A percentile compares a stretch with the other conserved stretches of the same genome.
These are phyloP conservation scores for Ceratocystis harringtonii DNA, from an alignment of 2,329 filamentous ascomycete genomes.

Conservation along the genomic window DNA sequence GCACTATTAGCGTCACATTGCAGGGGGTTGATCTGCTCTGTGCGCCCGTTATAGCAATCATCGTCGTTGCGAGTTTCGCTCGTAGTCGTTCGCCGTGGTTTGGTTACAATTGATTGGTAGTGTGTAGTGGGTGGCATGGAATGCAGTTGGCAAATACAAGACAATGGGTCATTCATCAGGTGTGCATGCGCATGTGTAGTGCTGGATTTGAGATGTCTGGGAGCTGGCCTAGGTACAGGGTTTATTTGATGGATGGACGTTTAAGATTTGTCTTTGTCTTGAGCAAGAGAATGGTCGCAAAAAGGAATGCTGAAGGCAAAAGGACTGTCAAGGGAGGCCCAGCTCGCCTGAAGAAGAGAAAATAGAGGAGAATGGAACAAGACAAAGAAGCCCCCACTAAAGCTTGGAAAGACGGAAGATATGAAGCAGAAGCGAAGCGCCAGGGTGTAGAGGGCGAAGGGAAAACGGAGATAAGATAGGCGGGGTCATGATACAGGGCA, in stretches of 20 bases:
- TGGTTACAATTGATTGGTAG: neutral
- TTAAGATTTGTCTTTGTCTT: neutral
- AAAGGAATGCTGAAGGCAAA: too few relatives aligned
- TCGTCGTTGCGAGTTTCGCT: neutral
- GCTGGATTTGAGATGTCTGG: too few relatives aligned
- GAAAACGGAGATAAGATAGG: neutral
- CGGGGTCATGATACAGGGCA: neutral
- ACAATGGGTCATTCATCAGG: too few relatives aligned
- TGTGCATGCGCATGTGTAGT: too few relatives aligned
- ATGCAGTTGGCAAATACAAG: neutral
- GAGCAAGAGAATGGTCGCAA: neutral
- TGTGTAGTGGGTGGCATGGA: neutral
- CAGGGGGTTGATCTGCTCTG: conserved; percentile 2
- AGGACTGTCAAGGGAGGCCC: neutral
- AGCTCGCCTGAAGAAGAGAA: neutral
- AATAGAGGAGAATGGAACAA: neutral
- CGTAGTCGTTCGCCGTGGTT: neutral
- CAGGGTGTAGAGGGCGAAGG: neutral
- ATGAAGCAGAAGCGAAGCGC: neutral
- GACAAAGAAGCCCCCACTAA: neutral
- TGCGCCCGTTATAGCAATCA: conserved; percentile 1
- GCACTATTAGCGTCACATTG: neutral
- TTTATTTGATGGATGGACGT: neutral
- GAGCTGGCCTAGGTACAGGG: neutral
- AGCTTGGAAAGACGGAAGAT: neutral